These are phyloP conservation scores for Candida fluviatilis DNA, from an alignment of 805 yeast genomes.

Conservation along the genomic window DNA sequence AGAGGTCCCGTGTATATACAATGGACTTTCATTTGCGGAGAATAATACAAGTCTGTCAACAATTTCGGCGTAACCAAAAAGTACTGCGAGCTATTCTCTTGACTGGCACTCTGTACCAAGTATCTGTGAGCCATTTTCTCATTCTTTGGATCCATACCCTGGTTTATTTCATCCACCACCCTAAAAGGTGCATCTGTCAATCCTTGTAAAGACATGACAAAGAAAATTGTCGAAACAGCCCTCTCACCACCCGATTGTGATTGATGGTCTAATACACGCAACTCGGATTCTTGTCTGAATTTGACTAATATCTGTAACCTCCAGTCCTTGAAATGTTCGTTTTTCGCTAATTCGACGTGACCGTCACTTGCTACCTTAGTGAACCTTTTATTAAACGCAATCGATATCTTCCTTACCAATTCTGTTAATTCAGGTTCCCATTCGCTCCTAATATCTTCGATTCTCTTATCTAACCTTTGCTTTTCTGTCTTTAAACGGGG, in stretches of 20 bases:
- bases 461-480: slow-evolving; percentile 27
- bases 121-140: slow-evolving; percentile 83
- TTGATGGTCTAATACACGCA: slow-evolving; percentile 72
- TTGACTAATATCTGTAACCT: slow-evolving; percentile 76
- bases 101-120: slow-evolving; percentile 81
- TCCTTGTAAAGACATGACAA: slow-evolving; percentile 86
- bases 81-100: slow-evolving; percentile 62
- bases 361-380: slow-evolving; percentile 82
- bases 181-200: slow-evolving; percentile 86
- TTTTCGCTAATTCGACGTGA: slow-evolving; percentile 57
- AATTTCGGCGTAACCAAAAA: slow-evolving; percentile 92
- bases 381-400: slow-evolving; percentile 63
- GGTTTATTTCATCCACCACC: slow-evolving; percentile 96
- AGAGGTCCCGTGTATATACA: slow-evolving; percentile 56
- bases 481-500: slow-evolving; percentile 31
- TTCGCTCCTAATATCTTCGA: slow-evolving; percentile 30
- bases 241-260: slow-evolving; percentile 98
- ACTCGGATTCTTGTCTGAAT: slow-evolving; percentile 73
- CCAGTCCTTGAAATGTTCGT: slow-evolving; percentile 68
- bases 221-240: slow-evolving; percentile 90
- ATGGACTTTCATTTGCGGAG: slow-evolving; percentile 76
- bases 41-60: slow-evolving; percentile 71
- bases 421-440: slow-evolving; percentile 65
- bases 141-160: slow-evolving; percentile 95
- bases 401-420: slow-evolving; percentile 54